Evolutionary conservation across 2,329 filamentous ascomycete species (phyloP), one percentile per base, ranked within the genome.

Genomic region (Epichloe sp.): DNA sequence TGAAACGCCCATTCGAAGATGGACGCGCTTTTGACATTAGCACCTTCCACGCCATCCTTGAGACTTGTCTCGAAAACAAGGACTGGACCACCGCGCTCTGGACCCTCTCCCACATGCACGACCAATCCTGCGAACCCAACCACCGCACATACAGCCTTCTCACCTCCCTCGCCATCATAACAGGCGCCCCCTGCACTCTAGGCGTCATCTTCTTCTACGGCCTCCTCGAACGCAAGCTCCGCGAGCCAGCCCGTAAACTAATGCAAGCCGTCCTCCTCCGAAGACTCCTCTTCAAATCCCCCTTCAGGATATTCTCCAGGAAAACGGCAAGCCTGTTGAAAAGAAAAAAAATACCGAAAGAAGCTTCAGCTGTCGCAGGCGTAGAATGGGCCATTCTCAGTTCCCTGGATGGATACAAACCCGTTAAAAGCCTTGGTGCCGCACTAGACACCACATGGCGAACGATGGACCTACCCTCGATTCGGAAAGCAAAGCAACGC

Each of bases 41-140:
- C 43, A 67, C 68, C 3, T 62, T 72, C 52, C 71, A 70, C 51
- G 63, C 60, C 35, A 57, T 76, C 12, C 58, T 75, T 11, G 57
- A 64, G 17, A 57, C 63, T 47, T 62, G 64, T 34, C 51, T 58
- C 15, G 41, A 52, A 15, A 56, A 57, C 14, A 55, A 55, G 12
- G 60, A 67, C 54, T 66, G 64, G 60, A 54, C 59, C n/a, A 56
- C 60, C 3, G 63, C 63, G n/a, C 51, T 65, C 3, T 65, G 64
- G 60, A 62, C 61, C 2, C 56, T 67, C 10, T 53, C 59, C 23
- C 58, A 56, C 15, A 54, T 62, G 14, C 52, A 58, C 31, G 49
- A 61, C 26, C 45, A 54, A 4, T 49, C 54, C 11, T 55, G 57
- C 43, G 50, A 58, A 23, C 63, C 63, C 11, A 60, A 69, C 52